Percentiles rank a stretch among this genome's conserved stretches.
Conservation (phyloP, 139 green algal genomes). For the Zygnema circumcarinatum region DNA sequence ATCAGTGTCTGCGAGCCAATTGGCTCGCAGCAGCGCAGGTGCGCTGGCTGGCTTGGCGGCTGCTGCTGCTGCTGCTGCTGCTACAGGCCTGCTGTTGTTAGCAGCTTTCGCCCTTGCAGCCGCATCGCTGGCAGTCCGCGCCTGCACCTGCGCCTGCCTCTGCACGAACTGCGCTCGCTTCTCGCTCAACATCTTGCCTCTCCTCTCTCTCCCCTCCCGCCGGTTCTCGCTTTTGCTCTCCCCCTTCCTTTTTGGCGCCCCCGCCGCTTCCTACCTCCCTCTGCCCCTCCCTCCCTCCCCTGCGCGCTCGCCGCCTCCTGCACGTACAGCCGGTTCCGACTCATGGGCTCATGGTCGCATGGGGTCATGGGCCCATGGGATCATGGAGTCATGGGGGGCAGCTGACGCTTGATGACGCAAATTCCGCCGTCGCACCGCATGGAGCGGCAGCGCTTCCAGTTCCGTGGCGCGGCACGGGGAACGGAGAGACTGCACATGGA, state of each 20-base stretch:
- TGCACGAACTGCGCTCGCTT: slow-evolving; percentile 17
- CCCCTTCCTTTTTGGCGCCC: background rate
- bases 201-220: background rate
- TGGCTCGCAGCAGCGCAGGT: background rate
- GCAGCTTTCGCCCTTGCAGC: slow-evolving; percentile 2
- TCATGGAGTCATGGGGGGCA: no score
- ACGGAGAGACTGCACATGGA: no score
- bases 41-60: background rate
- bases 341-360: background rate
- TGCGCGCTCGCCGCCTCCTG: background rate
- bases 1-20: slow-evolving; percentile 12
- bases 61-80: background rate
- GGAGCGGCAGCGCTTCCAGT: no score
- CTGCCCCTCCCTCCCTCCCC: background rate
- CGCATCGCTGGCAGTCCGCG: slow-evolving; percentile 4
- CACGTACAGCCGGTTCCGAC: background rate
- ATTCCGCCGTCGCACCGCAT: no score
- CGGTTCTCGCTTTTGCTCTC: background rate
- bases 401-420: no score
- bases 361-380: no score
- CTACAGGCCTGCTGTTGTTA: background rate
- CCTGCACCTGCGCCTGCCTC: slow-evolving; percentile 25
- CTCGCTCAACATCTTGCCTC: background rate
- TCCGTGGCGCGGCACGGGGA: no score
- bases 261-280: background rate